phyloP scores from a whole-genome alignment of 1,284 basidiomycete species.

The Puccinia polysora region DNA sequence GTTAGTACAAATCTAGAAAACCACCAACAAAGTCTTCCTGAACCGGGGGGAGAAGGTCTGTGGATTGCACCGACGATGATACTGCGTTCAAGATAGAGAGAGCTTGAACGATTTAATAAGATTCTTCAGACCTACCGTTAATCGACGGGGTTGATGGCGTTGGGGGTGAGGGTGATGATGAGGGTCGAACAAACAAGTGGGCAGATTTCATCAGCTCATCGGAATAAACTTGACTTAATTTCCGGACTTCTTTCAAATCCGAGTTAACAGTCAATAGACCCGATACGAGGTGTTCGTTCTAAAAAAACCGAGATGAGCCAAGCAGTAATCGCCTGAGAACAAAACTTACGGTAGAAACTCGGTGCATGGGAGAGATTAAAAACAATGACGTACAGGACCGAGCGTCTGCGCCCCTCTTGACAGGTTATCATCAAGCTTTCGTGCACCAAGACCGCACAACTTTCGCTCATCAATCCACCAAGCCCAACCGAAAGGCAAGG shows the following conservation, averaged over 20 bases:
- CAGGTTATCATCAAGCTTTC: neutral
- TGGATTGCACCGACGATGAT: no score
- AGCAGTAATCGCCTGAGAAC: neutral
- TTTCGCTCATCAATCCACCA: constrained; percentile 28
- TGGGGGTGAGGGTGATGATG: neutral
- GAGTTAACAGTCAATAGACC: constrained; percentile 13
- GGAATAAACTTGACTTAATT: neutral
- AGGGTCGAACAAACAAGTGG: constrained; percentile 7
- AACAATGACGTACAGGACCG: neutral
- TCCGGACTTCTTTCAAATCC: constrained; percentile 13
- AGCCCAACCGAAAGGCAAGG: constrained; percentile 22
- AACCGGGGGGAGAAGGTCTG: no score
- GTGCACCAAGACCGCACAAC: neutral
- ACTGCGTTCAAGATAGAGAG: neutral
- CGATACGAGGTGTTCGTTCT: neutral
- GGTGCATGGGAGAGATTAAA: neutral
- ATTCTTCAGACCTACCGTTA: no score
- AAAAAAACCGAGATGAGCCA: no score
- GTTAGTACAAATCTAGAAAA: no score
- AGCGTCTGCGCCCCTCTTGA: neutral
- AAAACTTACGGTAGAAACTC: neutral
- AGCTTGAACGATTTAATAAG: neutral
- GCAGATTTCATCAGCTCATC: constrained; percentile 5
- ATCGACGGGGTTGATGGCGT: neutral
- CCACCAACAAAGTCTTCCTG: neutral